Evolutionary conservation across 768 basidiomycete species (phyloP), one percentile per base, ranked within the genome.

Genomic region (Agaricus blazei): DNA sequence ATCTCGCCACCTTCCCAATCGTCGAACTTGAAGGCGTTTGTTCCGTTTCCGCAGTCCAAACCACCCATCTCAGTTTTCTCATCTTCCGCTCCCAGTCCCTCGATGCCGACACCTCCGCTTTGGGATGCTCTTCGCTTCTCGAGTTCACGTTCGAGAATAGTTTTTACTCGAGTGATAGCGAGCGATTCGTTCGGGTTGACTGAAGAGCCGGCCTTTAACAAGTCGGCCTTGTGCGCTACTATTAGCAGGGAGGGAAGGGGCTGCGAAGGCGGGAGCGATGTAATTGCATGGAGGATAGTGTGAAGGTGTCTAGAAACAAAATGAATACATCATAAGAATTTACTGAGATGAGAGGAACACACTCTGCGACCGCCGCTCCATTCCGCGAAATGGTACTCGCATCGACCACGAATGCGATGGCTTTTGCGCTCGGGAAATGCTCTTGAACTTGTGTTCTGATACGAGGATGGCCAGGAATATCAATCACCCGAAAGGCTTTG

Each of bases 1-100:
- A 91, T 72, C n/a, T 90, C 84, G 7, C 91, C 90, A 2, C 89
- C 91, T 61, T 92, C 90, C 90, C 90, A 93, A 42, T 86, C 83
- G 3, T 76, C 77, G 62, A 93, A 93, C 60, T 74, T 84, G 74
- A 93, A 93, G 19, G 70, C 59, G 0, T 76, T 78, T 12, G 75
- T 78, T 27, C 74, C 73, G 31, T 72, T 68, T 52, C 70, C 76
- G 63, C 87, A 88, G 48, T 92, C 89, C 52, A 93, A 68, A 0
- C 90, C 90, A 36, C 87, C 88, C 69, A 88, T 70, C 49, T 88
- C 87, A 3, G 80, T 72, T 31, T 72, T 68, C 58, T 81, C 80
- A 6, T 81, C 87, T 53, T 90, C 87, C 9, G 74, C 85, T 2
- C 89, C 90, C 2, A 93, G 69, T 37, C 84, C 82, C 65, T 91